Evolutionary conservation across 1,284 basidiomycete genomes (phyloP).

Genomic region (Malassezia sp.): DNA sequence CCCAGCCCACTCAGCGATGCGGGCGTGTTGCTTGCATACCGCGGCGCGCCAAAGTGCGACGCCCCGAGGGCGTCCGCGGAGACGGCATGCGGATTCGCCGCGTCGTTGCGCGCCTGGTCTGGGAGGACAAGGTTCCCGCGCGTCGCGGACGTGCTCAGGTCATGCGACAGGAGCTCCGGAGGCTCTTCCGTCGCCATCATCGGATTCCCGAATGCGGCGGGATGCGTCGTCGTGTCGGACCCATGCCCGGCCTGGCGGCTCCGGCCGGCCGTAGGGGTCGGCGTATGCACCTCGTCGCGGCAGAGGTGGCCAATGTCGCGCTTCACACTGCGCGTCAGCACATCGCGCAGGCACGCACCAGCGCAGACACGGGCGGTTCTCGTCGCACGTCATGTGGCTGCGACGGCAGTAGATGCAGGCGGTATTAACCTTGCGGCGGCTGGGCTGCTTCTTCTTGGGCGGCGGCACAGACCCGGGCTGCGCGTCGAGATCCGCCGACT

Average conservation of each 20-base stretch:
- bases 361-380: conserved; percentile 46
- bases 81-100: background rate
- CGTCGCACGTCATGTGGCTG: conserved; percentile 59
- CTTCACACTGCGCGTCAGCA: conserved; percentile 36
- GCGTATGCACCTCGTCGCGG: conserved; percentile 30
- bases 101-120: too few species aligned
- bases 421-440: conserved; percentile 41
- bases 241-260: conserved; percentile 1
- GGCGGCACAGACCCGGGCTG: too few species aligned
- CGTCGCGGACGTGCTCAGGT: background rate
- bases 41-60: background rate
- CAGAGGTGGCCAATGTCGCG: conserved; percentile 49
- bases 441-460: conserved; percentile 26
- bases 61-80: background rate
- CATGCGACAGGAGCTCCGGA: background rate
- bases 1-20: too few species aligned
- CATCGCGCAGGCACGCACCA: conserved; percentile 29
- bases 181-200: background rate
- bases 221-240: background rate
- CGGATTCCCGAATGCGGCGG: background rate
- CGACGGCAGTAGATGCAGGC: conserved; percentile 85
- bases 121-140: too few species aligned
- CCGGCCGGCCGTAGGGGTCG: background rate
- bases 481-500: background rate
- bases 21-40: background rate